Evolutionary conservation across 805 yeast species (phyloP).

Genomic region (Pichia cephalocereana): DNA sequence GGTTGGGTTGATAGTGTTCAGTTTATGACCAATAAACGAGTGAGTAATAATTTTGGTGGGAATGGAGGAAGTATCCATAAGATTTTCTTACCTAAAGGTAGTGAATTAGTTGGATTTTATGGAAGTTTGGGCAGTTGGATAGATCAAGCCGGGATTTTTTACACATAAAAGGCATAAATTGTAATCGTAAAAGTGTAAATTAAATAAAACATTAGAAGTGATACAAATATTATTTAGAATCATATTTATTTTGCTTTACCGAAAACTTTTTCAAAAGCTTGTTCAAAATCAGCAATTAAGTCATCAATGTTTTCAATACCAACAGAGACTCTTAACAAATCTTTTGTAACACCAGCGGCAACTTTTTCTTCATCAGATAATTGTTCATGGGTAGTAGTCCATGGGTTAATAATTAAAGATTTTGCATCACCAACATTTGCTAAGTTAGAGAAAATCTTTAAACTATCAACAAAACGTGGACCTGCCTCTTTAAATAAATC

Average conservation of each 20-base stretch:
- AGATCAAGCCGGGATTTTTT: conserved; percentile 63
- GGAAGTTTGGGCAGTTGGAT: conserved; percentile 69
- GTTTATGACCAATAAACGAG: conserved; percentile 53
- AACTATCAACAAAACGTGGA: conserved; percentile 72
- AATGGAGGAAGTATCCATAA: conserved; percentile 51
- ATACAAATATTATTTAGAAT: too few species aligned
- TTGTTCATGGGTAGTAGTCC: conserved; percentile 93
- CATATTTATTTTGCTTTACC: conserved; percentile 5
- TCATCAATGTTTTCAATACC: conserved; percentile 93
- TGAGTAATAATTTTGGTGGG: conserved; percentile 58
- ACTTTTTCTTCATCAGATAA: conserved; percentile 70
- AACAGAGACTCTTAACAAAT: conserved; percentile 77
- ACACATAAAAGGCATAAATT: conserved; percentile 24
- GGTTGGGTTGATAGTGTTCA: conserved; percentile 87
- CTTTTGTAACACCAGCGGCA: conserved; percentile 82
- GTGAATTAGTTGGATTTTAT: conserved; percentile 54
- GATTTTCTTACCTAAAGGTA: conserved; percentile 57
- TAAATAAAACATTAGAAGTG: neutral
- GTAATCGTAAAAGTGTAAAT: neutral
- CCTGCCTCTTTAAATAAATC: conserved; percentile 69
- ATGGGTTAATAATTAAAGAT: conserved; percentile 93
- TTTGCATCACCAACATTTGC: conserved; percentile 97
- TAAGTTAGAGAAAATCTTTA: conserved; percentile 81
- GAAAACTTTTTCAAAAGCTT: conserved; percentile 64
- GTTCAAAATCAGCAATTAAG: conserved; percentile 80